These are phyloP conservation scores for Candida methanosorbosa DNA, from an alignment of 805 yeast genomes.

Conservation along the genomic window DNA sequence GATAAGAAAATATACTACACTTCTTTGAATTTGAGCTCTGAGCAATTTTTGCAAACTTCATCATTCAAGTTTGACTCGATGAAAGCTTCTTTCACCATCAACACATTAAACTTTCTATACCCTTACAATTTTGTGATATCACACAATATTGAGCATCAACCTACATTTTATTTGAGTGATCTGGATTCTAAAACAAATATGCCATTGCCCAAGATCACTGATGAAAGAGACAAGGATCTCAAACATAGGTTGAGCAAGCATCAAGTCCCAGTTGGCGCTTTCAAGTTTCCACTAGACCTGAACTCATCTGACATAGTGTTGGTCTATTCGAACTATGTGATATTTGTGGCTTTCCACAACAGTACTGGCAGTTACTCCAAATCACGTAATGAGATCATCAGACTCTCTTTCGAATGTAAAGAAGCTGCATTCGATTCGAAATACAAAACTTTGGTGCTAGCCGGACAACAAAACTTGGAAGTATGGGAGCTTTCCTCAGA, in stretches of 20 bases:
- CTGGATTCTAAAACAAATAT: constrained; percentile 18
- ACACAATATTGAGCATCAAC: constrained; percentile 17
- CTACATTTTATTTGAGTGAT: constrained; percentile 20
- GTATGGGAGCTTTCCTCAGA: constrained; percentile 16
- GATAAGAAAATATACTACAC: constrained; percentile 34
- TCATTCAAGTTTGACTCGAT: constrained; percentile 18
- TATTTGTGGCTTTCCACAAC: constrained; percentile 14
- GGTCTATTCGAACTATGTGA: constrained; percentile 19
- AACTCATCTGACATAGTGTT: constrained; percentile 14
- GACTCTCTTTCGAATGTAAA: constrained; percentile 16
- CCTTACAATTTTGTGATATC: constrained; percentile 21
- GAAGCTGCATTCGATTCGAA: constrained; percentile 18
- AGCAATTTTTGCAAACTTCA: no score
- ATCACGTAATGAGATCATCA: constrained; percentile 17
- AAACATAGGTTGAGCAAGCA: constrained; percentile 11
- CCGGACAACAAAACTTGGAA: constrained; percentile 17
- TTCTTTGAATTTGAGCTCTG: constrained; percentile 16
- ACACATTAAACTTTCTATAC: constrained; percentile 14
- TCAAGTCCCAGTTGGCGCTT: constrained; percentile 19
- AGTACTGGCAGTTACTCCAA: constrained; percentile 8
- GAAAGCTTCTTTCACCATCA: constrained; percentile 18
- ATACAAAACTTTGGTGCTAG: constrained; percentile 10
- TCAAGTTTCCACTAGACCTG: constrained; percentile 12
- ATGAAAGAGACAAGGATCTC: constrained; percentile 17
- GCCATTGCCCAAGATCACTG: constrained; percentile 12